A percentile compares a stretch with the other conserved stretches of the same genome.
Evolutionary conservation across 768 basidiomycete species (phyloP).

Genomic region (Suillus decipiens): DNA sequence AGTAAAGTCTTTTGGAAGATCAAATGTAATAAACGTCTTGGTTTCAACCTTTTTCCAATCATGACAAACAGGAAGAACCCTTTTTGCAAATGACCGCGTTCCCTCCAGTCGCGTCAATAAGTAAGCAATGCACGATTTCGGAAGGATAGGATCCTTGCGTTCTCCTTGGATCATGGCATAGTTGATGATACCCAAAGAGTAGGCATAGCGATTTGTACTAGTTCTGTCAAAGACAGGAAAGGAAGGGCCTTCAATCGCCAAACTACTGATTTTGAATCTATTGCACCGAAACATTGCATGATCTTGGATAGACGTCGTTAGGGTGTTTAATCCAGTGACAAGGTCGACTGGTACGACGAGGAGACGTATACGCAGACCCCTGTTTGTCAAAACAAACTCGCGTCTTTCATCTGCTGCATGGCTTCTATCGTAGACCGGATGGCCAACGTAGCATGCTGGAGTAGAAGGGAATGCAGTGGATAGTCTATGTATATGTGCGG

Average conservation of each 20-base stretch:
- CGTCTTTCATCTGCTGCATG: neutral
- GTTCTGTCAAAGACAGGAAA: neutral
- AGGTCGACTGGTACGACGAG: neutral
- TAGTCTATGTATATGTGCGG: neutral
- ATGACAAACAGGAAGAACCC: neutral
- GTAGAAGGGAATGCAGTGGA: neutral
- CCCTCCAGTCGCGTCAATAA: neutral
- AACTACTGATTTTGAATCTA: neutral
- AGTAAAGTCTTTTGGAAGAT: neutral
- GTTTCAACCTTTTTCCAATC: conserved; percentile 1
- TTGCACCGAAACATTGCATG: neutral
- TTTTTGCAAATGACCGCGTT: neutral
- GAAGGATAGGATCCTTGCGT: neutral
- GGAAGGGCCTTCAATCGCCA: neutral
- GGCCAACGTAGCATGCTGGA: neutral
- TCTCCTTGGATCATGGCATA: conserved; percentile 1
- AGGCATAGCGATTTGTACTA: conserved; percentile 4
- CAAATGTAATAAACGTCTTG: neutral
- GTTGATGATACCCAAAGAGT: conserved; percentile 2
- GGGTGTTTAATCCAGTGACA: neutral
- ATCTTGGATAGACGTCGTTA: neutral
- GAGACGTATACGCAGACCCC: neutral
- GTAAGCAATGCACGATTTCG: neutral
- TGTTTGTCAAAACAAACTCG: neutral
- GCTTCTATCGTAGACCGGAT: neutral